Evolutionary conservation across 495 filamentous ascomycete species (phyloP), one percentile per base, ranked within the genome.

Genomic region (Stereocaulon alpinum): DNA sequence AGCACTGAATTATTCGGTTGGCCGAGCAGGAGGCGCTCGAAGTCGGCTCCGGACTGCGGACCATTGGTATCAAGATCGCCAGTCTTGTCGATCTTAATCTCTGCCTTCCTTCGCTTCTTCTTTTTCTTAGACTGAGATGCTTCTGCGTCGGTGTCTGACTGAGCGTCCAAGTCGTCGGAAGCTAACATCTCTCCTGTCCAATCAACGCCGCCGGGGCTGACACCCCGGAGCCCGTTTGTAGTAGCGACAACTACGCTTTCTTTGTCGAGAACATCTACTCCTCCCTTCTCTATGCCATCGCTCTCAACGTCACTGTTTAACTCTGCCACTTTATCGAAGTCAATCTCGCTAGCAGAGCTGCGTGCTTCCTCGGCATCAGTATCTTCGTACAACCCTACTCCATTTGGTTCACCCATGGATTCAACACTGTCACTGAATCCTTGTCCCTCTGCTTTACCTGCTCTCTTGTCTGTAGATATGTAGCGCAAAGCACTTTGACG

Each of bases 11-110:
- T 88, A 68, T 97, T 87, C 2, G 93, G 90, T 67, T 95, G 87
- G 56, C 90, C 89, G 40, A 97, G 82, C 43, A 97, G 81, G 52
- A 96, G 84, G 55, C 93, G 87, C 74, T 98, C 93, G 70, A 87
- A 97, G 69, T 97, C 93, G 55, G 85, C 84, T 18, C 86, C 80
- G 2, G 88, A 90, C 70, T 93, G 91, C 2, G 94, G 93, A n/a
- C 91, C 94, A 61, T 91, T 80, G 45, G 82, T 81, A 70, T 93
- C 89, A 6, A 97, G 80, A 62, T 95, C 87, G 32, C 87, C 93
- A 18, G 91, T 97, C 52, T 81, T 82, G 67, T 97, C 94, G 58
- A 90, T 78, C 64, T 90, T 84, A 67, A 91, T 88, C 67, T 88
- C 86, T 11, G 85, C 76, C 73, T 87, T 88, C 67, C 82, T 82